Evolutionary conservation across 768 basidiomycete species (phyloP).

Genomic region (Mycena floridula): DNA sequence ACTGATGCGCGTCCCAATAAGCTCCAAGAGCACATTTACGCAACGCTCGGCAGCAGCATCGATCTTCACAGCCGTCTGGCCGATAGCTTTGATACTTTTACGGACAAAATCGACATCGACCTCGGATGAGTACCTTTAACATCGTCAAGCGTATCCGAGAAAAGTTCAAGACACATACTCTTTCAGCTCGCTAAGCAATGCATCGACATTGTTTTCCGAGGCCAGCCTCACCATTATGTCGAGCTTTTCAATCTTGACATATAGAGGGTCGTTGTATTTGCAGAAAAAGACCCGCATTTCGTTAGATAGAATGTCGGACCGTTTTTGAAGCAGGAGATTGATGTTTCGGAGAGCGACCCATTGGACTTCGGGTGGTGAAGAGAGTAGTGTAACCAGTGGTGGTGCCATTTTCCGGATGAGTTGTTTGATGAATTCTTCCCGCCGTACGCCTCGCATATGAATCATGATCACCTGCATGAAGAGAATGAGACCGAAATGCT

Average conservation of each 20-base stretch:
- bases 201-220: slow-evolving; percentile 88
- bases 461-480: slow-evolving; percentile 90
- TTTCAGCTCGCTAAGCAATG: slow-evolving; percentile 89
- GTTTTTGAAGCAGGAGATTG: slow-evolving; percentile 92
- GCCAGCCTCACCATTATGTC: slow-evolving; percentile 98
- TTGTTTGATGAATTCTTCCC: slow-evolving; percentile 81
- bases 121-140: slow-evolving; percentile 83
- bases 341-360: slow-evolving; percentile 98
- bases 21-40: slow-evolving; percentile 87
- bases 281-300: slow-evolving; percentile 99
- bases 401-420: slow-evolving; percentile 97
- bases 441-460: slow-evolving; percentile 76
- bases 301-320: slow-evolving; percentile 82
- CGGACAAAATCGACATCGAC: slow-evolving; percentile 98
- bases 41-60: slow-evolving; percentile 90
- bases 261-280: slow-evolving; percentile 99
- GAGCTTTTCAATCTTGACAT: slow-evolving; percentile 97
- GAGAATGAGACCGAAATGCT: background rate
- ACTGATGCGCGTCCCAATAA: slow-evolving; percentile 89
- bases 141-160: background rate
- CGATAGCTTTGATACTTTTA: slow-evolving; percentile 92
- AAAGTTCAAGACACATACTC: slow-evolving; percentile 52
- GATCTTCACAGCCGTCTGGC: slow-evolving; percentile 94
- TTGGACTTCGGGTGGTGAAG: slow-evolving; percentile 95
- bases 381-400: slow-evolving; percentile 89